Evolutionary conservation across 805 yeast genomes (phyloP), one percentile per base, ranked within the genome.

Genomic region (Candida lessepsii): DNA sequence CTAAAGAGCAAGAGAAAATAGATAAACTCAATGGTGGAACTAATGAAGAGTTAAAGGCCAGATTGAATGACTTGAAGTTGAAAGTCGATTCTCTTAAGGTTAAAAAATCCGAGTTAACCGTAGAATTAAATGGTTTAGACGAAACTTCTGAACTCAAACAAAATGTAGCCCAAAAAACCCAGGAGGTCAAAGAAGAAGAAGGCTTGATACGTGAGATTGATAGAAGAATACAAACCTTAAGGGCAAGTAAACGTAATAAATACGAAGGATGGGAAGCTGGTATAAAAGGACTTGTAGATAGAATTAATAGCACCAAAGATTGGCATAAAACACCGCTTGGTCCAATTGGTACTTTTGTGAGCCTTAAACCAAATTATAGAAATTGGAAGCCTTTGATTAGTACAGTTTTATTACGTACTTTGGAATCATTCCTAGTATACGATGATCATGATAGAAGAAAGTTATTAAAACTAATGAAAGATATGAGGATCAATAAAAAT

Each of bases 341-440:
- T 0, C 99, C 99, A 0, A 47, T 91, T 2, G 96, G 96, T 1
- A 48, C 69, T 3, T 63, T 64, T 44, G 67, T 88, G 2, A 67
- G 75, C 4, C 65, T 91, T 10, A 83, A 78, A 51, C 56, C 63
- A 1, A 80, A 73, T 7, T 76, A 61, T 50, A 61, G 69, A 15
- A 56, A 65, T 20, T 90, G 88, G 88, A 61, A 72, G 4, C 73
- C 73, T 17, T 58, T 83, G 4, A 54, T 90, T 5, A 95, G 86
- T 50, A 58, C 76, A 0, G 54, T 69, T 1, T 56, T 88, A 21
- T 70, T 70, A 2, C 60, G 64, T 8, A 59, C 76, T 0, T 57
- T 86, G 7, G 78, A 71, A 28, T 69, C 87, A 0, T 88, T 87
- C 59, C 67, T 86, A 25, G 96, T 87, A 1, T 70, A 76, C 25